phyloP scores from a whole-genome alignment of 2,329 filamentous ascomycete species.

The Aspergillus novoparasiticus region DNA sequence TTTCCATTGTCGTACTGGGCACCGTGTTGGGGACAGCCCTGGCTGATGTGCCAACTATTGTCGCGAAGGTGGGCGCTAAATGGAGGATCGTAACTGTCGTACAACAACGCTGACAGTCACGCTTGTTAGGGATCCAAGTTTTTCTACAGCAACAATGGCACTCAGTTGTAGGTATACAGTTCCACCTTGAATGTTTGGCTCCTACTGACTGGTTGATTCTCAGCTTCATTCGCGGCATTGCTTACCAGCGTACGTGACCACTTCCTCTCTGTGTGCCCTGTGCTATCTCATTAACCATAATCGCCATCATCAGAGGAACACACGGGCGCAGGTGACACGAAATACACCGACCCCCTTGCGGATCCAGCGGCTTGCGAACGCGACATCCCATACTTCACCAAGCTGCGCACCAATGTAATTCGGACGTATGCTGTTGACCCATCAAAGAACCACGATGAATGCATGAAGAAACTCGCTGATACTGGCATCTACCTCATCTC shows the following conservation, averaged over 20 bases:
- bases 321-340: slow-evolving; percentile 51
- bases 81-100: background rate
- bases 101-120: background rate
- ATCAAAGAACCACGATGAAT: slow-evolving; percentile 72
- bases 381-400: slow-evolving; percentile 77
- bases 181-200: background rate
- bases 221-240: slow-evolving; percentile 85
- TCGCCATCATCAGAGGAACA: slow-evolving; percentile 44
- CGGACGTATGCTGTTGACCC: slow-evolving; percentile 94
- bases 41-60: background rate
- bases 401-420: slow-evolving; percentile 87
- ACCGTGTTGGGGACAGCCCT: background rate
- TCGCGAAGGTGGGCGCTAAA: background rate
- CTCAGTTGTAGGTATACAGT: background rate
- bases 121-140: background rate
- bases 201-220: background rate
- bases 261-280: no score
- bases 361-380: slow-evolving; percentile 72
- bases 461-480: slow-evolving; percentile 80
- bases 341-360: slow-evolving; percentile 78
- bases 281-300: slow-evolving; percentile 16
- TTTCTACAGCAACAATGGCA: slow-evolving; percentile 5
- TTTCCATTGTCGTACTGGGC: background rate
- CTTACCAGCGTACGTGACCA: slow-evolving; percentile 71
- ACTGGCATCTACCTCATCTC: slow-evolving; percentile 95